Percentiles rank a stretch among this genome's conserved stretches.
These are phyloP conservation scores for Musa acuminata DNA, from an alignment of 176 grass and related monocot species.

Conservation along the genomic window DNA sequence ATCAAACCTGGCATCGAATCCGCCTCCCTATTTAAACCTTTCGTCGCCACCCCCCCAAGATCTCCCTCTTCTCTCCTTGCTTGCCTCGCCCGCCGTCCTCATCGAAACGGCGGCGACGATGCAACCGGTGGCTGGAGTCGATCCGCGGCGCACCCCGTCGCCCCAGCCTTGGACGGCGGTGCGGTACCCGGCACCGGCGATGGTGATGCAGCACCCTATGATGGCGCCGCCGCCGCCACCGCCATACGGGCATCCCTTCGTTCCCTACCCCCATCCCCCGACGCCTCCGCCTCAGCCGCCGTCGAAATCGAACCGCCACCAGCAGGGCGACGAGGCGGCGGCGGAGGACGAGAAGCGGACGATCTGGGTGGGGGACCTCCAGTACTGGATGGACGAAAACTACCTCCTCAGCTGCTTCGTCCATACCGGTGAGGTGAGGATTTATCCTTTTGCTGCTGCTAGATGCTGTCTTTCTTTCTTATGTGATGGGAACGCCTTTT, in stretches of 20 bases:
- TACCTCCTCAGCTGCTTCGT: slow-evolving; percentile 16
- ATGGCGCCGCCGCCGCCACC: too few species aligned
- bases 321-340: neutral
- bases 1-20: too few species aligned
- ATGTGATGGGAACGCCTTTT: neutral
- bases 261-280: slow-evolving; percentile 7
- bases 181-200: too few species aligned
- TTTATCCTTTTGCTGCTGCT: slow-evolving; percentile 2
- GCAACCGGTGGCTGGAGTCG: too few species aligned
- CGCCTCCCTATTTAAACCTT: too few species aligned
- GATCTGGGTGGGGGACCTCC: slow-evolving; percentile 17
- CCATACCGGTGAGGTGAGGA: slow-evolving; percentile 11
- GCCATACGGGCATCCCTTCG: slow-evolving; percentile 5
- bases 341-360: slow-evolving; percentile 12
- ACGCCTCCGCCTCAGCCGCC: neutral
- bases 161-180: too few species aligned
- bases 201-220: too few species aligned
- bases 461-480: neutral
- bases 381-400: slow-evolving; percentile 16
- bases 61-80: too few species aligned
- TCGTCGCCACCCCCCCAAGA: too few species aligned
- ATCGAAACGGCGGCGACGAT: too few species aligned
- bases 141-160: too few species aligned
- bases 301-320: slow-evolving; percentile 1
- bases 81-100: too few species aligned